Conservation (phyloP, 2,329 filamentous ascomycete species). For the Neonectria neomacrospora region DNA sequence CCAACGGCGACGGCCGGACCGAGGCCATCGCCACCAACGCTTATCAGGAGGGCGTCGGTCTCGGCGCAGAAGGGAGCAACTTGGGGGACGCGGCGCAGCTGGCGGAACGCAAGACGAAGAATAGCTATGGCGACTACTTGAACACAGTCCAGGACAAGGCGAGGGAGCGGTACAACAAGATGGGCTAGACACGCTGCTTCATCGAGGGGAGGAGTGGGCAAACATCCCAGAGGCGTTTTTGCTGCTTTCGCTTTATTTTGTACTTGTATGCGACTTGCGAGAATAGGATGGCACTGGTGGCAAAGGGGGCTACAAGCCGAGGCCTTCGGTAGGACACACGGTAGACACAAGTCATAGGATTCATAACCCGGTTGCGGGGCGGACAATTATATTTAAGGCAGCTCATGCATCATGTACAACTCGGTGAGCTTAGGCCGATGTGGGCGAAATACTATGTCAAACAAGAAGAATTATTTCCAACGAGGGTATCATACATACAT, state of each 20-base stretch:
- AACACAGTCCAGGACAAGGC: constrained; percentile 73
- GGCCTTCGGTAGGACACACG: neutral
- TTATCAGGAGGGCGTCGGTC: constrained; percentile 74
- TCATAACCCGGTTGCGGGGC: neutral
- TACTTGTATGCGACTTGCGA: neutral
- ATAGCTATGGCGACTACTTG: constrained; percentile 70
- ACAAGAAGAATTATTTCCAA: constrained; percentile 10
- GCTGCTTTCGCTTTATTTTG: neutral
- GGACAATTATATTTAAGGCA: neutral
- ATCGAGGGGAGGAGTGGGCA: neutral
- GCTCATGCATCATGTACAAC: neutral
- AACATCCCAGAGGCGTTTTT: neutral
- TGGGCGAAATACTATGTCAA: neutral
- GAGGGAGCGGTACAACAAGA: constrained; percentile 71
- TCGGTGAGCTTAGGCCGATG: neutral
- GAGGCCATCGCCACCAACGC: constrained; percentile 72
- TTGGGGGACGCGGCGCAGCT: constrained; percentile 74
- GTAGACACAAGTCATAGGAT: neutral
- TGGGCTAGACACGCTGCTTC: constrained; percentile 48
- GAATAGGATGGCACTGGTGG: neutral
- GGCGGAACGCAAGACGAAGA: constrained; percentile 70
- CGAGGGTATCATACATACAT: constrained; percentile 28
- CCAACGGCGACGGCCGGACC: constrained; percentile 69
- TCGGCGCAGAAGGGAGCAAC: constrained; percentile 76
- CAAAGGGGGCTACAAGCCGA: neutral